Percentiles rank a stretch among this genome's conserved stretches.
These are phyloP conservation scores for Solanum etuberosum DNA, from an alignment of 257 asterid species.

Conservation along the genomic window DNA sequence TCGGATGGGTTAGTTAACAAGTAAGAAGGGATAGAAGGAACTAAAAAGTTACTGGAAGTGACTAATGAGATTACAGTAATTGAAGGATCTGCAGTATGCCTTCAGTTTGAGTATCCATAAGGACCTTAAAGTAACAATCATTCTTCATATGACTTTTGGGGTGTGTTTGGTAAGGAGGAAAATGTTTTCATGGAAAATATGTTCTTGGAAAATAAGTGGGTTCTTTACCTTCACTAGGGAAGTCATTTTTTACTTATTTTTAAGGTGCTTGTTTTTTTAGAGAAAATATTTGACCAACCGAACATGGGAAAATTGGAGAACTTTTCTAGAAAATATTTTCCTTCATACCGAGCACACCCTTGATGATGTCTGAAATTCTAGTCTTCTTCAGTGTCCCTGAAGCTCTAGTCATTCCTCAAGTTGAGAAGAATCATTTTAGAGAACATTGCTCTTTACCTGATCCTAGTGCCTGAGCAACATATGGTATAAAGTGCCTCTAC, in stretches of 20 bases:
- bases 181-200: background rate
- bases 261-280: no score
- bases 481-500: background rate
- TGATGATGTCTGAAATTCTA: background rate
- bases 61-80: background rate
- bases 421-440: background rate
- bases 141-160: background rate
- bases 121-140: background rate
- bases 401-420: background rate
- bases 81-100: background rate
- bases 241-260: background rate
- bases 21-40: background rate
- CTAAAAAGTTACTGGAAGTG: background rate
- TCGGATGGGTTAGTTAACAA: background rate
- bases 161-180: background rate
- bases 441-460: background rate
- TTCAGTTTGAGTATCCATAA: background rate
- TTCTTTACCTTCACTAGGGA: background rate
- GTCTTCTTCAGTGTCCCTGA: background rate
- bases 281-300: background rate
- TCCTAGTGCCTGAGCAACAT: background rate
- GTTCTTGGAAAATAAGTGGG: background rate
- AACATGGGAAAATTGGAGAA: background rate
- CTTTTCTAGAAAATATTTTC: background rate
- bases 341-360: background rate